Percentiles rank a stretch among this genome's conserved stretches.
Evolutionary conservation across 495 filamentous ascomycete genomes (phyloP).

Genomic region (Thozetella sp.): DNA sequence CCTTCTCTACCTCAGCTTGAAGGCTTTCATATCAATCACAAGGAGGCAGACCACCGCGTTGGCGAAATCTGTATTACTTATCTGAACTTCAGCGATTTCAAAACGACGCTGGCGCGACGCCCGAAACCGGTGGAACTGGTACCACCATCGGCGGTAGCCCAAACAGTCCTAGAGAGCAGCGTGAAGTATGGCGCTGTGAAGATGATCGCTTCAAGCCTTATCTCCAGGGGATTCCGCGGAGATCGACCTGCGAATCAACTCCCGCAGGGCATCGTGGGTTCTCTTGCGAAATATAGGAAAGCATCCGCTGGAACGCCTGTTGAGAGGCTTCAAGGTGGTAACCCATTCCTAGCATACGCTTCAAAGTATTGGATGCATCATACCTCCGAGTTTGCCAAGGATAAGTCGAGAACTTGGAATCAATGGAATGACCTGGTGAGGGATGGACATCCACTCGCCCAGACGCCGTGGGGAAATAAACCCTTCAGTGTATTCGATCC

Average conservation of each 20-base stretch:
- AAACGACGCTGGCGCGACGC: conserved; percentile 5
- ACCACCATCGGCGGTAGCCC: neutral
- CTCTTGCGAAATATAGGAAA: neutral
- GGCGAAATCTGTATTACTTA: conserved; percentile 32
- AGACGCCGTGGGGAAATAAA: neutral
- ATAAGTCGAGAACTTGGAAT: neutral
- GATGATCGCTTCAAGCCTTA: neutral
- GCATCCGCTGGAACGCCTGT: neutral
- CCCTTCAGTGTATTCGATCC: neutral
- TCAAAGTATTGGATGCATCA: conserved; percentile 6
- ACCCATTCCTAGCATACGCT: conserved; percentile 9
- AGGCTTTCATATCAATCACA: conserved; percentile 5
- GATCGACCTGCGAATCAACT: neutral
- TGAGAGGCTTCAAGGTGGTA: neutral
- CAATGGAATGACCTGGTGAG: neutral
- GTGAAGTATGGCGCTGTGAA: too few species aligned
- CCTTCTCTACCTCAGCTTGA: neutral
- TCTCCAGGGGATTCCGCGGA: neutral
- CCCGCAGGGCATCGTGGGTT: neutral
- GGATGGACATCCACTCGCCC: neutral
- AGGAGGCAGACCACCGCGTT: conserved; percentile 7
- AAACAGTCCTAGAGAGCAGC: neutral
- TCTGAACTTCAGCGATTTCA: conserved; percentile 30
- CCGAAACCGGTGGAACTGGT: neutral
- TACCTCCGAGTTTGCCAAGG: neutral